phyloP scores from a whole-genome alignment of 2,329 filamentous ascomycete genomes.

The Fusarium tupiense region DNA sequence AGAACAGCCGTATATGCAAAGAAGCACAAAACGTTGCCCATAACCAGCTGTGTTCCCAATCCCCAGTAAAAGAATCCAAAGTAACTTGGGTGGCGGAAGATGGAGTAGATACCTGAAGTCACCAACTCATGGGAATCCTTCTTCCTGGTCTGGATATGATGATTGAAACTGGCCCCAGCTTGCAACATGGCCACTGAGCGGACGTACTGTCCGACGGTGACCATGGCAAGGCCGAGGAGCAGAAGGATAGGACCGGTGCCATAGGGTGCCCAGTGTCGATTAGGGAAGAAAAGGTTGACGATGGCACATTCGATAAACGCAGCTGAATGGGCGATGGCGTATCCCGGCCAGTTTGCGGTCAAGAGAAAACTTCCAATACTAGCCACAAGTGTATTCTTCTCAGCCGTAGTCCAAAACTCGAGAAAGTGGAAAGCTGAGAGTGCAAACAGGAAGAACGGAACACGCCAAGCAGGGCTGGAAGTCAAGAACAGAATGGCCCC shows the following conservation, averaged over 20 bases:
- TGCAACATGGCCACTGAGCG: conserved; percentile 88
- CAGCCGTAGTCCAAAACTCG: conserved; percentile 91
- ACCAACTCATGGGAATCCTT: conserved; percentile 80
- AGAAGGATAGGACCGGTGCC: conserved; percentile 54
- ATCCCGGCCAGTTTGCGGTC: conserved; percentile 83
- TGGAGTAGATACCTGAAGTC: conserved; percentile 79
- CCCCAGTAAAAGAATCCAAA: conserved; percentile 99
- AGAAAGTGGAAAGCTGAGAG: conserved; percentile 92
- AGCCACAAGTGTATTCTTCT: conserved; percentile 80
- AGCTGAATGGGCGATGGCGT: conserved; percentile 81
- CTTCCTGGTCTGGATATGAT: conserved; percentile 78
- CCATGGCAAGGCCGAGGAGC: conserved; percentile 69
- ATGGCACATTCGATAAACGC: conserved; percentile 79
- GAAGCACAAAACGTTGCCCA: conserved; percentile 86
- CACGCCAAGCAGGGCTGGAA: conserved; percentile 65
- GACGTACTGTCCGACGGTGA: conserved; percentile 76
- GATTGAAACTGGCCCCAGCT: conserved; percentile 92
- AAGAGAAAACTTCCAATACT: conserved; percentile 82
- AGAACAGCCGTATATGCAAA: conserved; percentile 77
- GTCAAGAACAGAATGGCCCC: conserved; percentile 49
- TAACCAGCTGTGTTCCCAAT: conserved; percentile 88
- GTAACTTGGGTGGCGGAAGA: conserved; percentile 87
- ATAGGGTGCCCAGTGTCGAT: conserved; percentile 57
- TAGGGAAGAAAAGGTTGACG: conserved; percentile 65
- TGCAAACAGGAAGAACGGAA: conserved; percentile 72